phyloP scores from a whole-genome alignment of 768 basidiomycete genomes.

The Kwoniella pini region DNA sequence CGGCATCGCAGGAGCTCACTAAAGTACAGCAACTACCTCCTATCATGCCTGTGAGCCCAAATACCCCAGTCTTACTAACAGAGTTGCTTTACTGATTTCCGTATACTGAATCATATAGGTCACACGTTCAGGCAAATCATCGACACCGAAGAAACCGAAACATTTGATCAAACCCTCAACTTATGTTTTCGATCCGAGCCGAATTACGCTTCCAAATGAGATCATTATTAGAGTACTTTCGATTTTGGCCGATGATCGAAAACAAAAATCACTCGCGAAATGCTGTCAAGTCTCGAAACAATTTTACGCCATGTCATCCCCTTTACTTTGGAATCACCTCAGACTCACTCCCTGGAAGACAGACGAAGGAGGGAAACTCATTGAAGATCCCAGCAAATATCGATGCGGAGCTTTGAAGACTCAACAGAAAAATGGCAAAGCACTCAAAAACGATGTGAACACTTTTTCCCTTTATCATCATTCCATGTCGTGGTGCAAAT shows the following conservation, averaged over 20 bases:
- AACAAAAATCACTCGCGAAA: not conserved
- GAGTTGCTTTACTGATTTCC: too few species aligned
- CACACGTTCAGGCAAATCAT: too few species aligned
- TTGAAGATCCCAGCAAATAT: not conserved
- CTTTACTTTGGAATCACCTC: not conserved
- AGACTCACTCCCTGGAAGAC: not conserved
- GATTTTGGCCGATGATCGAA: not conserved
- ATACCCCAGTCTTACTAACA: too few species aligned
- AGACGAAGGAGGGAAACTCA: not conserved
- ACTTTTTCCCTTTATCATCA: not conserved
- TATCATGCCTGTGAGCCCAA: too few species aligned
- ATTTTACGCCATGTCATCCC: not conserved
- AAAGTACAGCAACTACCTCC: too few species aligned
- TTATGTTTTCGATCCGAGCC: too few species aligned
- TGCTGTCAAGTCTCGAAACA: not conserved
- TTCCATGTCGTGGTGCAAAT: not conserved
- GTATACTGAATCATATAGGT: too few species aligned
- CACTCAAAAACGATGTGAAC: not conserved
- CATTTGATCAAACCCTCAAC: too few species aligned
- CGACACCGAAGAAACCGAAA: too few species aligned
- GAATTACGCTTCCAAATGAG: not conserved
- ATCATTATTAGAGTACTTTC: not conserved
- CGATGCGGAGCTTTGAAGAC: not conserved
- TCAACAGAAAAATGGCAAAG: slow-evolving; percentile 5
- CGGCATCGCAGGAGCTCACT: too few species aligned